These are phyloP conservation scores for Trypanosoma platydactyli DNA, from an alignment of 208 protist genomes.

Conservation along the genomic window DNA sequence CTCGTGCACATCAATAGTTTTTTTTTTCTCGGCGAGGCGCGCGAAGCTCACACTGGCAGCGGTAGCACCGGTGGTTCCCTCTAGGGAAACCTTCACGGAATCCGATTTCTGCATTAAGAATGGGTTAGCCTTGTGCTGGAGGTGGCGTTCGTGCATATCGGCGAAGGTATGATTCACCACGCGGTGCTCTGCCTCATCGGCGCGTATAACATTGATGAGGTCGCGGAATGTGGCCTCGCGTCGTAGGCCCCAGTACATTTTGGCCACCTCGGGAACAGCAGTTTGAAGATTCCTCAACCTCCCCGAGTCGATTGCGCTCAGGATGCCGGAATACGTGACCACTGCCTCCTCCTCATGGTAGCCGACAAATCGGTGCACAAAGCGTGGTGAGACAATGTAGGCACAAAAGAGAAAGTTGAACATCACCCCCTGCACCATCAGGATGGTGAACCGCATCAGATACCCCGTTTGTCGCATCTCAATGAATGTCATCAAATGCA, in stretches of 20 bases:
- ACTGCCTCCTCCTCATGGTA: conserved; percentile 47
- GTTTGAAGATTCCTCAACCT: conserved; percentile 21
- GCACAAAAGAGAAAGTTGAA: conserved; percentile 46
- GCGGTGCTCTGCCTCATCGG: conserved; percentile 84
- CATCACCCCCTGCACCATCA: conserved; percentile 62
- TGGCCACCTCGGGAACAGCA: conserved; percentile 73
- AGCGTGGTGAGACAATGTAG: conserved; percentile 52
- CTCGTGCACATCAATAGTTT: no score
- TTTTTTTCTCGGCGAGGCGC: no score
- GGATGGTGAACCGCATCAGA: conserved; percentile 40
- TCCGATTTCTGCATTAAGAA: conserved; percentile 17
- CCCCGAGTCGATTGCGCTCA: conserved; percentile 38
- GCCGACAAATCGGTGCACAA: conserved; percentile 56
- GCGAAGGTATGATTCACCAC: conserved; percentile 84
- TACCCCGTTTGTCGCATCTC: conserved; percentile 44
- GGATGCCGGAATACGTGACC: conserved; percentile 33
- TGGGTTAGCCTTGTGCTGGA: conserved; percentile 15
- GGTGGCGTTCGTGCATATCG: conserved; percentile 32
- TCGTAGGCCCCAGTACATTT: conserved; percentile 70
- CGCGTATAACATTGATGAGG: conserved; percentile 66
- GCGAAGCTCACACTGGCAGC: no score
- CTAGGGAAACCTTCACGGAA: no score
- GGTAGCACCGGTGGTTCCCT: no score
- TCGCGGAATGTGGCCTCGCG: conserved; percentile 63
- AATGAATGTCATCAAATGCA: conserved; percentile 91